Evolutionary conservation across 164 flowering plant species (phyloP).

Genomic region (Tetracentron sinense): DNA sequence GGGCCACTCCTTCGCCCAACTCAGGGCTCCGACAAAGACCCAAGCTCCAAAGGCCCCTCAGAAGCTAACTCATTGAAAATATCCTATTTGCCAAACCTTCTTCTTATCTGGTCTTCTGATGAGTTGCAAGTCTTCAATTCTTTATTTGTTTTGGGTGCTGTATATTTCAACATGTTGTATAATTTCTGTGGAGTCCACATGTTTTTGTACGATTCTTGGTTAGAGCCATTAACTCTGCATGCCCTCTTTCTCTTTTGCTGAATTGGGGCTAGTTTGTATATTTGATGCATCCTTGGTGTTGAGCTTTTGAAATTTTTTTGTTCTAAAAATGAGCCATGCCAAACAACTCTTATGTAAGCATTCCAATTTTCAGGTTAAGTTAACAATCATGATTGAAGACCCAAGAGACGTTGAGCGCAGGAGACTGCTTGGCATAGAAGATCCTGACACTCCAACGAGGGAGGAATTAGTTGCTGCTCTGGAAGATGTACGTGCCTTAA

Average conservation of each 20-base stretch:
- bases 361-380: constrained; percentile 52
- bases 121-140: not conserved
- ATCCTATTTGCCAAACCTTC: not conserved
- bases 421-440: constrained; percentile 81
- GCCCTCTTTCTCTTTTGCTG: not conserved
- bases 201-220: not conserved
- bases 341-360: not conserved
- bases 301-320: not conserved
- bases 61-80: too few species aligned
- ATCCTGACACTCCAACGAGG: constrained; percentile 68
- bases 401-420: constrained; percentile 85
- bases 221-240: too few species aligned
- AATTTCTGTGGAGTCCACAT: not conserved
- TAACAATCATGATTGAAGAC: constrained; percentile 86
- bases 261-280: not conserved
- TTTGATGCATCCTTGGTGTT: not conserved
- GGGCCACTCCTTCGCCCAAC: too few species aligned
- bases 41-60: not conserved
- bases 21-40: too few species aligned
- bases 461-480: constrained; percentile 78
- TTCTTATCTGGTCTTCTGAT: not conserved
- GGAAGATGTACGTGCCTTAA: constrained; percentile 52
- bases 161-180: not conserved
- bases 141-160: not conserved
- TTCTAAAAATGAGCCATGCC: not conserved